phyloP scores from a whole-genome alignment of 805 yeast species.

The Wickerhamomyces silvicola region DNA sequence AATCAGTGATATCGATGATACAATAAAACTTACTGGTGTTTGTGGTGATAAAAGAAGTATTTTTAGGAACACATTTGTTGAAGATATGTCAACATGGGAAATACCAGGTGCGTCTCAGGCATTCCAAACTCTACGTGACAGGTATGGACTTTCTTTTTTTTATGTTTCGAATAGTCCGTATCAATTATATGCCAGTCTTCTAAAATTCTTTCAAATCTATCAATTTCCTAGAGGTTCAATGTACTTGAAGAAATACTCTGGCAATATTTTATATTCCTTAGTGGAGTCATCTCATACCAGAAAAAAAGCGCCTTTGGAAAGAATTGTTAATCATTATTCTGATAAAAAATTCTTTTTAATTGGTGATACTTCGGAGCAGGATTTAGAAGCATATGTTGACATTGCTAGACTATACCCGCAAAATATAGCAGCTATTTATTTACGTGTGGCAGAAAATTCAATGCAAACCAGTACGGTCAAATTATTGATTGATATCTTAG shows the following conservation, averaged over 20 bases:
- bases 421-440: constrained; percentile 67
- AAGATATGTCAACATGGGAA: constrained; percentile 58
- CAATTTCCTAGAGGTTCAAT: constrained; percentile 75
- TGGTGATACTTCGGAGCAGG: constrained; percentile 96
- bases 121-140: constrained; percentile 46
- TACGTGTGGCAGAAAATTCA: constrained; percentile 69
- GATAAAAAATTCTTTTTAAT: constrained; percentile 70
- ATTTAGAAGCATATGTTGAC: constrained; percentile 82
- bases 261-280: constrained; percentile 72
- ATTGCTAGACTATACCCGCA: constrained; percentile 57
- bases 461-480: constrained; percentile 41
- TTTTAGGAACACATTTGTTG: constrained; percentile 69
- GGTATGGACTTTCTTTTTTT: constrained; percentile 55
- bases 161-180: constrained; percentile 96
- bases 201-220: constrained; percentile 46
- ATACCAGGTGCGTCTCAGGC: constrained; percentile 72
- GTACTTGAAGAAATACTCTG: constrained; percentile 81
- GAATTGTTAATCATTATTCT: constrained; percentile 69
- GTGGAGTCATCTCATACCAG: constrained; percentile 85
- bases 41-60: constrained; percentile 80
- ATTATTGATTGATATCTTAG: constrained; percentile 17
- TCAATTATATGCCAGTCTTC: constrained; percentile 52
- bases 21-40: constrained; percentile 86
- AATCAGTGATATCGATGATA: constrained; percentile 92
- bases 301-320: constrained; percentile 58